Evolutionary conservation across 176 grass and related monocot genomes (phyloP).

Genomic region (Ensete glaucum): DNA sequence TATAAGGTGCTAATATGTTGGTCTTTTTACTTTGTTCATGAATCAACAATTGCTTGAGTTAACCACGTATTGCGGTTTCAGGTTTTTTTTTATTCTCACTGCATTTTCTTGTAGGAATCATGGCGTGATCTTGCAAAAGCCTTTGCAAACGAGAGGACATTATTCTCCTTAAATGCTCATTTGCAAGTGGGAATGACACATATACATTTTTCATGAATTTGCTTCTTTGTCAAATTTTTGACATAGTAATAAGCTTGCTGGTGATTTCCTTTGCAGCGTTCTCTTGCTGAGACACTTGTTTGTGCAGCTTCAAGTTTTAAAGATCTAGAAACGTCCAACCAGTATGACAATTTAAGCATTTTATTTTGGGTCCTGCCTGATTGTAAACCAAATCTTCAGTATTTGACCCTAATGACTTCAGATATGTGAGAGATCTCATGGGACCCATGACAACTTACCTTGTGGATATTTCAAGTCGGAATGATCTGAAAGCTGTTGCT

Average conservation of each 20-base stretch:
- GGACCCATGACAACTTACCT: conserved; percentile 73
- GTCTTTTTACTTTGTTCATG: neutral
- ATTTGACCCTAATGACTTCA: neutral
- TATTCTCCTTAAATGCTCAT: conserved; percentile 82
- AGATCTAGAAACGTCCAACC: conserved; percentile 72
- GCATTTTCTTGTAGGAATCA: conserved; percentile 46
- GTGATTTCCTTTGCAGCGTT: conserved; percentile 42
- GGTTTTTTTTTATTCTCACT: conserved; percentile 11
- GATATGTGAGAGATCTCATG: conserved; percentile 93
- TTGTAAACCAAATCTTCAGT: neutral
- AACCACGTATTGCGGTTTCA: conserved; percentile 4
- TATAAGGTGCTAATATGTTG: too few species aligned
- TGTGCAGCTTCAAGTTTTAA: conserved; percentile 84
- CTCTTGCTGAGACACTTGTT: conserved; percentile 92
- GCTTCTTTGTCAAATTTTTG: conserved; percentile 10
- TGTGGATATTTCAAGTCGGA: conserved; percentile 71
- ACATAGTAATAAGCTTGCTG: conserved; percentile 23
- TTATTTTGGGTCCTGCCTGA: conserved; percentile 19
- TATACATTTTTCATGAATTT: conserved; percentile 20
- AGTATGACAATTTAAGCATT: conserved; percentile 50
- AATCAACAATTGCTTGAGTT: conserved; percentile 1
- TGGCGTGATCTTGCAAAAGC: conserved; percentile 91
- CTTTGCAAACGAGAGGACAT: conserved; percentile 73
- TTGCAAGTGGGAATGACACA: conserved; percentile 49
- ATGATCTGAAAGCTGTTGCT: conserved; percentile 81